Evolutionary conservation across 768 basidiomycete genomes (phyloP).

Genomic region (Brasilioporus rufonigricans): DNA sequence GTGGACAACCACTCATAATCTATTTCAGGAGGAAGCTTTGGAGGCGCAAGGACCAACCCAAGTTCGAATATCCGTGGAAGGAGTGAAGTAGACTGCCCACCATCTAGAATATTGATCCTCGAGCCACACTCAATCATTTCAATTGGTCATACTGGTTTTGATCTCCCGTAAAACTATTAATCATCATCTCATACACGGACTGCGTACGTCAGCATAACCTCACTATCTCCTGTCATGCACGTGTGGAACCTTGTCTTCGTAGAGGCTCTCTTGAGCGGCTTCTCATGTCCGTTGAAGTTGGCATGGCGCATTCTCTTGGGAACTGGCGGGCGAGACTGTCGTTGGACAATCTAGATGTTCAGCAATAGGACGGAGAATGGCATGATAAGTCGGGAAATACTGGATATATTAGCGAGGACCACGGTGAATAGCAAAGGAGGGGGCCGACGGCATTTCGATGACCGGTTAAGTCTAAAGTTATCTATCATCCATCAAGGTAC

Average conservation of each 20-base stretch:
- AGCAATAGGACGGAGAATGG: not conserved
- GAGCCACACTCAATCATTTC: not conserved
- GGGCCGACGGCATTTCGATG: no score
- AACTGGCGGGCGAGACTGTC: not conserved
- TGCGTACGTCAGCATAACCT: not conserved
- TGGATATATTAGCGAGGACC: not conserved
- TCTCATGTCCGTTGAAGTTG: not conserved
- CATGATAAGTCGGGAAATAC: not conserved
- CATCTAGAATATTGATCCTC: not conserved
- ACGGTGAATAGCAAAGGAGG: not conserved
- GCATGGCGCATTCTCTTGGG: not conserved
- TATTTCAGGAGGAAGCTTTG: constrained; percentile 79
- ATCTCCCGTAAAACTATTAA: not conserved
- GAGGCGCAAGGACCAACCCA: constrained; percentile 82
- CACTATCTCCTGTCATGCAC: not conserved
- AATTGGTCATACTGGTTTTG: not conserved
- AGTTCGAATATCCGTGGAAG: constrained; percentile 87
- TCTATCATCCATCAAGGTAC: no score
- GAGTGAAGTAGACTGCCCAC: constrained; percentile 44
- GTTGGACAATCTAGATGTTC: not conserved
- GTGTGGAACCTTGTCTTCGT: not conserved
- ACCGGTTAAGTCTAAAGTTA: no score
- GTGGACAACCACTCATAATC: constrained; percentile 3
- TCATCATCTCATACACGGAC: not conserved
- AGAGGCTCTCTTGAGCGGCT: not conserved